Conservation (phyloP, 768 basidiomycete genomes). For the Trametes coccinea region DNA sequence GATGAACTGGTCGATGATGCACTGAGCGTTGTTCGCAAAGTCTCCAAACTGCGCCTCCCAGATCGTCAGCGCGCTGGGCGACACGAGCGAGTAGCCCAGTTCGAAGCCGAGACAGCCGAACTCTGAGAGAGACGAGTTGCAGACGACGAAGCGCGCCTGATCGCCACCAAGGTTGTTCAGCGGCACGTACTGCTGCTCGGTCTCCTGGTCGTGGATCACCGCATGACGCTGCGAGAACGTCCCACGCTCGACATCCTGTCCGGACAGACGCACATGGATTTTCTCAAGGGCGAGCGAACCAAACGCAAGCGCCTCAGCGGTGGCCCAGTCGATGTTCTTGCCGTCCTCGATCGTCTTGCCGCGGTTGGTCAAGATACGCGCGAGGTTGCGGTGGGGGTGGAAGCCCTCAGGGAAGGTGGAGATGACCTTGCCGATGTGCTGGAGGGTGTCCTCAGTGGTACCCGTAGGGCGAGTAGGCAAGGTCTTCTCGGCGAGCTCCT, state of each 20-base stretch:
- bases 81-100: slow-evolving; percentile 97
- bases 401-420: slow-evolving; percentile 86
- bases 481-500: slow-evolving; percentile 88
- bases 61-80: slow-evolving; percentile 87
- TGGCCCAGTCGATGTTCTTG: slow-evolving; percentile 94
- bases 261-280: slow-evolving; percentile 91
- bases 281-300: slow-evolving; percentile 92
- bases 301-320: slow-evolving; percentile 96
- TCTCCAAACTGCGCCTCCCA: slow-evolving; percentile 99
- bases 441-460: slow-evolving; percentile 69
- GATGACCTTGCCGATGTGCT: slow-evolving; percentile 84
- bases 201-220: slow-evolving; percentile 93
- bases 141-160: slow-evolving; percentile 92
- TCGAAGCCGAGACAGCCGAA: slow-evolving; percentile 95
- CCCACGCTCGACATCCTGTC: slow-evolving; percentile 98
- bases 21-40: slow-evolving; percentile 96
- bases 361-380: slow-evolving; percentile 83
- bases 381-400: slow-evolving; percentile 88
- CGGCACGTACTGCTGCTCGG: slow-evolving; percentile 87
- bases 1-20: slow-evolving; percentile 98
- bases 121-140: slow-evolving; percentile 97
- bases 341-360: slow-evolving; percentile 94
- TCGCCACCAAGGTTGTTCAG: slow-evolving; percentile 84
- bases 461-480: slow-evolving; percentile 93
- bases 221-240: slow-evolving; percentile 99